A percentile compares a stretch with the other conserved stretches of the same genome.
Evolutionary conservation across 1,139 yeast genomes (phyloP).

Genomic region (Sugiyamaella castrensis): DNA sequence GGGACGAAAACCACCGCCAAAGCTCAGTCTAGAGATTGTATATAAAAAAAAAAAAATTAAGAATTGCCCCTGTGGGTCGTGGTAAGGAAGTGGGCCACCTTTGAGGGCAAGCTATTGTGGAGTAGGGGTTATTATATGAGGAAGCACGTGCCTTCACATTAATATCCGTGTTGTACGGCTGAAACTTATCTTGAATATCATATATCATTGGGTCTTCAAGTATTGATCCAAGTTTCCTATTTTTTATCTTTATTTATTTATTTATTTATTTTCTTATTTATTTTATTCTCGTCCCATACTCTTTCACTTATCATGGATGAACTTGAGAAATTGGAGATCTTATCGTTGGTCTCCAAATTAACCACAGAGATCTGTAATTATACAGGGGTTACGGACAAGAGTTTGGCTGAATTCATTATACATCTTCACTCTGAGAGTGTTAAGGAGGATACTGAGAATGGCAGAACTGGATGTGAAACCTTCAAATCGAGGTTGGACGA

Average conservation of each 20-base stretch:
- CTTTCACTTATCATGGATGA: constrained; percentile 26
- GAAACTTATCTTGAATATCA: too few species aligned
- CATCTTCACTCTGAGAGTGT: constrained; percentile 41
- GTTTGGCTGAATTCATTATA: constrained; percentile 57
- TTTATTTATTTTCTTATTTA: too few species aligned
- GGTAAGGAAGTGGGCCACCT: too few species aligned
- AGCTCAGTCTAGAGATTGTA: too few species aligned
- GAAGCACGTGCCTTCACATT: too few species aligned
- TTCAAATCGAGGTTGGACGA: constrained; percentile 48
- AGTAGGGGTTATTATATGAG: too few species aligned
- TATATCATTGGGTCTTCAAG: neutral
- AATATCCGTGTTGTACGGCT: too few species aligned
- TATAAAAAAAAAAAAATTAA: too few species aligned
- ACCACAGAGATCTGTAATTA: constrained; percentile 36
- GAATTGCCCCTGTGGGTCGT: too few species aligned
- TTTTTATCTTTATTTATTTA: neutral
- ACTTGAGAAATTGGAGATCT: constrained; percentile 34
- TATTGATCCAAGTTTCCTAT: neutral
- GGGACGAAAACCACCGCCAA: too few species aligned
- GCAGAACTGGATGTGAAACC: neutral
- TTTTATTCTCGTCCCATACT: too few species aligned
- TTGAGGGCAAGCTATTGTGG: too few species aligned
- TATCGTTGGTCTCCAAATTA: constrained; percentile 36
- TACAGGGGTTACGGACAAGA: constrained; percentile 39
- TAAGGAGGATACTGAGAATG: constrained; percentile 5